phyloP scores from a whole-genome alignment of 441 rosid species.

The Mallotus japonicus region DNA sequence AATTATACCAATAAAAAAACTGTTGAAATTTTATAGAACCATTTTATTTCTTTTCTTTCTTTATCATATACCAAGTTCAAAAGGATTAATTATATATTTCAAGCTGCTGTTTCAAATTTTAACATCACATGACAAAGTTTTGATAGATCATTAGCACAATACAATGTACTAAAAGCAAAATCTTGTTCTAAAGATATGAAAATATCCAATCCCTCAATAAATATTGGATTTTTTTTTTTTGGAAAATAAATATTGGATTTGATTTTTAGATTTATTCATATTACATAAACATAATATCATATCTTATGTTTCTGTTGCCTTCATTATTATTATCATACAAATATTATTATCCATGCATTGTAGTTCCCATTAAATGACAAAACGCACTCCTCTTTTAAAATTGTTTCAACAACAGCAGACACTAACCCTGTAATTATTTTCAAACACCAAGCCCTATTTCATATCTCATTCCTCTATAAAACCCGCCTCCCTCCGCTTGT shows the following conservation, averaged over 20 bases:
- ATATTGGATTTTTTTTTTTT: too few species aligned
- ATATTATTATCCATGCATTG: not conserved
- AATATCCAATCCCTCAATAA: conserved; percentile 7
- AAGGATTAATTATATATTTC: too few species aligned
- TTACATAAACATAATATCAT: not conserved
- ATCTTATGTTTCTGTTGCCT: conserved; percentile 15
- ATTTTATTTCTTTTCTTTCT: too few species aligned
- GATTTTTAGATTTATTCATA: conserved; percentile 8
- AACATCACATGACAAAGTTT: conserved; percentile 6
- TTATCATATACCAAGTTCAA: too few species aligned
- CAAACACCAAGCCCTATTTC: conserved; percentile 31
- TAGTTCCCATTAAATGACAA: conserved; percentile 16
- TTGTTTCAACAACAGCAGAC: conserved; percentile 23
- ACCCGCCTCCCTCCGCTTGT: conserved; percentile 19
- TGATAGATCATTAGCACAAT: conserved; percentile 8
- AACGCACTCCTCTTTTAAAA: not conserved
- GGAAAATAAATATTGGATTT: conserved; percentile 18
- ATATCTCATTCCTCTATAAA: conserved; percentile 33
- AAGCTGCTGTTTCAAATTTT: too few species aligned
- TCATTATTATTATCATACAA: not conserved
- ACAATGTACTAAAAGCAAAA: conserved; percentile 21
- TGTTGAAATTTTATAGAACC: too few species aligned
- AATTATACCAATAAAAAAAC: too few species aligned
- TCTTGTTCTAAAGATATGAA: not conserved
- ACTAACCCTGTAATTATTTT: conserved; percentile 40